Evolutionary conservation across 148 eudicot genomes (phyloP), one percentile per base, ranked within the genome.

Genomic region (Camellia japonica): DNA sequence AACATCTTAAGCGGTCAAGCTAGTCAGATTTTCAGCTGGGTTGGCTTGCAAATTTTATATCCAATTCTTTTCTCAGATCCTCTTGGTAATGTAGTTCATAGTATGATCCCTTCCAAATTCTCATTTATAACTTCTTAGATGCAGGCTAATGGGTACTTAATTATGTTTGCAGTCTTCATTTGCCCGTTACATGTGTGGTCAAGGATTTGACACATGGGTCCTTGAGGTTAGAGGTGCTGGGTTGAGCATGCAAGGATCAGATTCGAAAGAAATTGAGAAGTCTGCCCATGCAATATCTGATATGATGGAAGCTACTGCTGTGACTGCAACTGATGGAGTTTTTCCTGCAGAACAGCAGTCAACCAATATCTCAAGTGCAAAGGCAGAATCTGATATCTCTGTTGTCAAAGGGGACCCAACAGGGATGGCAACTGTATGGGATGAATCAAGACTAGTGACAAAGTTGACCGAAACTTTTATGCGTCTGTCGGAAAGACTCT

Each of bases 201-300:
- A 96, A 91, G 99, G 99, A 84, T 96, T 90, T 87, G 99, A 96
- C 85, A 96, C 99, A 61, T 96, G 98, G 99, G 83, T 96, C 83
- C 90, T 96, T 73, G 99, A 96, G 86, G 93, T 94, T 83, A 87
- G 99, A 86, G 99, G 99, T 77, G 98, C 98, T 75, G 98, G 99
- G 44, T 80, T 96, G 87, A 96, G 98, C 84, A 82, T 84, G 86
- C 90, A 83, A 23, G 87, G 70, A 42, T 81, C 91, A 77, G 86
- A 90, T 82, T 64, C 77, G 3, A 87, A 90, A 85, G 90, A 82
- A 18, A 81, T 92, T 76, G 99, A 92, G 79, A 85, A 81, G 75
- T 83, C 92, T 56, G 95, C 93, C 74, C 88, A 87, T 84, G 92
- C 81, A 83, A 87, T 83, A 76, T 89, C 94, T 62, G 87, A 84